Percentiles rank a stretch among this genome's conserved stretches.
Evolutionary conservation across 1,284 basidiomycete species (phyloP).

Genomic region (Fomes fomentarius): DNA sequence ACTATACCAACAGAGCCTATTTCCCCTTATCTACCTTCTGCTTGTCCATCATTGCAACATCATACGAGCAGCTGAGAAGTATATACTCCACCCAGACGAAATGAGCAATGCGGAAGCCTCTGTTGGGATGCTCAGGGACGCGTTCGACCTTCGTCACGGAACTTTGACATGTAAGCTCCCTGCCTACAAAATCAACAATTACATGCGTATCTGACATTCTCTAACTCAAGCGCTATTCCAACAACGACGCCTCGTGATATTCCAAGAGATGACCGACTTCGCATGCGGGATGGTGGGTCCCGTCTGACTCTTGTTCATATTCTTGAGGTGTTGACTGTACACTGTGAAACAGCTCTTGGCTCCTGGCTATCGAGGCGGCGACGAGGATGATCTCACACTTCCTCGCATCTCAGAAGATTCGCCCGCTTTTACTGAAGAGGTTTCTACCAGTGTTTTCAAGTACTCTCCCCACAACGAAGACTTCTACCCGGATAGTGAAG

Average conservation of each 20-base stretch:
- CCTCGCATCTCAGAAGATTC: no score
- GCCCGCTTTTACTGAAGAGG: no score
- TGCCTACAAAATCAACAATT: no score
- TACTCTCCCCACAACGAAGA: constrained; percentile 6
- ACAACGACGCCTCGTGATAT: constrained; percentile 24
- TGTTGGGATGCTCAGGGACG: constrained; percentile 11
- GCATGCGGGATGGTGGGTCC: constrained; percentile 26
- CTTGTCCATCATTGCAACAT: constrained; percentile 28
- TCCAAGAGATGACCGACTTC: constrained; percentile 22
- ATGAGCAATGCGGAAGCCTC: constrained; percentile 11
- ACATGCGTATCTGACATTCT: no score
- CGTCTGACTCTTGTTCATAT: neutral
- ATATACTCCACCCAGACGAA: constrained; percentile 24
- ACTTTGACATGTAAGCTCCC: neutral
- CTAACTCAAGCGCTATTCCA: constrained; percentile 25
- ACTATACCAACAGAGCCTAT: constrained; percentile 20
- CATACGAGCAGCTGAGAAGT: constrained; percentile 22
- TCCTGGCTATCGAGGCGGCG: no score
- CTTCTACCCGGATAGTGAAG: constrained; percentile 16
- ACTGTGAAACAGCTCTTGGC: no score
- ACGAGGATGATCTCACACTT: no score
- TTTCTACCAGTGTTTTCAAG: constrained; percentile 10
- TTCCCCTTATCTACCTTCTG: constrained; percentile 30
- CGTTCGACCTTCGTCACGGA: constrained; percentile 1
- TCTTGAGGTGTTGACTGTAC: no score